Evolutionary conservation across 2,329 filamentous ascomycete genomes (phyloP).

Genomic region (Fusarium setosum): DNA sequence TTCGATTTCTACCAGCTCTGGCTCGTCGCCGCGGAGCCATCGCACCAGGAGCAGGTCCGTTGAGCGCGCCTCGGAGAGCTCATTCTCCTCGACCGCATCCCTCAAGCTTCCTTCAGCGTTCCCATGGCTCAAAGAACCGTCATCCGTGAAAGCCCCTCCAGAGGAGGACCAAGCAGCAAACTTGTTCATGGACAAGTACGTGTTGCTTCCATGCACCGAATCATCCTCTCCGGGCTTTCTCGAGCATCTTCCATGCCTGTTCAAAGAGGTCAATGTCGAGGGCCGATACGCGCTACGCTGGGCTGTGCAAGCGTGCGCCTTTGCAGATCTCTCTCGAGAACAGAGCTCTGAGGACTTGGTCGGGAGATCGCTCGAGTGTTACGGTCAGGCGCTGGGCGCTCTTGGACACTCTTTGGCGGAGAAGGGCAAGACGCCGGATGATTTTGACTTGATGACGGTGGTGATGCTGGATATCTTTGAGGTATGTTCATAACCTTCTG

Average conservation of each 20-base stretch:
- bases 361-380: slow-evolving; percentile 46
- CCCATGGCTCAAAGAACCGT: slow-evolving; percentile 40
- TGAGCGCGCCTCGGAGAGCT: slow-evolving; percentile 11
- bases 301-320: slow-evolving; percentile 51
- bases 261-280: slow-evolving; percentile 51
- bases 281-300: slow-evolving; percentile 52
- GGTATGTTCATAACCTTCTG: slow-evolving; percentile 29
- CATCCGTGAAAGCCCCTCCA: background rate
- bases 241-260: slow-evolving; percentile 51
- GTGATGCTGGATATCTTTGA: slow-evolving; percentile 55
- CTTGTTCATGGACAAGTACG: slow-evolving; percentile 52
- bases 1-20: slow-evolving; percentile 13
- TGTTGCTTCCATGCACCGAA: slow-evolving; percentile 51
- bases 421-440: slow-evolving; percentile 49
- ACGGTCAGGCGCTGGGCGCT: slow-evolving; percentile 49
- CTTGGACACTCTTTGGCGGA: slow-evolving; percentile 46
- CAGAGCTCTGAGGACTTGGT: slow-evolving; percentile 32
- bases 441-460: slow-evolving; percentile 54
- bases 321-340: slow-evolving; percentile 47
- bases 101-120: slow-evolving; percentile 10
- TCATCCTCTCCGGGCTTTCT: slow-evolving; percentile 52
- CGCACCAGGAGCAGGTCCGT: slow-evolving; percentile 28
- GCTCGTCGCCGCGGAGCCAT: slow-evolving; percentile 1
- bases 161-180: slow-evolving; percentile 45
- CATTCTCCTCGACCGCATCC: background rate